Evolutionary conservation across 2,329 filamentous ascomycete species (phyloP).

Genomic region (Waltergamsia citrina): DNA sequence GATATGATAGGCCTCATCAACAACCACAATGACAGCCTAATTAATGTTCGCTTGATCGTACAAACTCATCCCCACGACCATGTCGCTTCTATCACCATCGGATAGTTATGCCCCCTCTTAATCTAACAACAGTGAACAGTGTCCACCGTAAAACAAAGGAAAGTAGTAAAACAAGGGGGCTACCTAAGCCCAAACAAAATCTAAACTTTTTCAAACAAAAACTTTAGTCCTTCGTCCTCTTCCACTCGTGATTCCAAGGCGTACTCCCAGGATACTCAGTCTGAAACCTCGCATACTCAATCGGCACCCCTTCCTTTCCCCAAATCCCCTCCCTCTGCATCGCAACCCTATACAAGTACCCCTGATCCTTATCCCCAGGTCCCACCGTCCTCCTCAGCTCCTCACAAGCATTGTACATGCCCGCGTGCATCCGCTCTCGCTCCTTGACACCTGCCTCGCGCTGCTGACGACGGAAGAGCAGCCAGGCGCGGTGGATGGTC

Average conservation of each 20-base stretch:
- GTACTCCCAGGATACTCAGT: conserved; percentile 70
- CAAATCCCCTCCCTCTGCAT: conserved; percentile 88
- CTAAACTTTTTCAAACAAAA: no score
- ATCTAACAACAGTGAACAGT: no score
- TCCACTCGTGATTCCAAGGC: conserved; percentile 95
- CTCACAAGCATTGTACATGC: conserved; percentile 80
- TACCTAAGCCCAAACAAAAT: no score
- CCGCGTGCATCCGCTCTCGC: conserved; percentile 69
- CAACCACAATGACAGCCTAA: no score
- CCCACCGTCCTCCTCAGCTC: conserved; percentile 57
- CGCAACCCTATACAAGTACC: conserved; percentile 74
- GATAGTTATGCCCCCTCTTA: no score
- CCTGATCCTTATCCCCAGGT: conserved; percentile 48
- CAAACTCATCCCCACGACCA: no score
- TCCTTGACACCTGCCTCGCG: conserved; percentile 56
- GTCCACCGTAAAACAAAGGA: no score
- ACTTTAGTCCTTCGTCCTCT: conserved; percentile 46
- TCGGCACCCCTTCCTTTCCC: conserved; percentile 63
- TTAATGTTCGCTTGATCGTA: no score
- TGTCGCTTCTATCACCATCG: no score
- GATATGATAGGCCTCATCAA: no score
- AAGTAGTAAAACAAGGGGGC: no score
- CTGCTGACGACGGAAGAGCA: conserved; percentile 64
- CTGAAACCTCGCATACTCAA: conserved; percentile 82
- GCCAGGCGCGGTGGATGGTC: conserved; percentile 97